Evolutionary conservation across 2,329 filamentous ascomycete genomes (phyloP), one percentile per base, ranked within the genome.

Genomic region (Akanthomyces dipterigenus): DNA sequence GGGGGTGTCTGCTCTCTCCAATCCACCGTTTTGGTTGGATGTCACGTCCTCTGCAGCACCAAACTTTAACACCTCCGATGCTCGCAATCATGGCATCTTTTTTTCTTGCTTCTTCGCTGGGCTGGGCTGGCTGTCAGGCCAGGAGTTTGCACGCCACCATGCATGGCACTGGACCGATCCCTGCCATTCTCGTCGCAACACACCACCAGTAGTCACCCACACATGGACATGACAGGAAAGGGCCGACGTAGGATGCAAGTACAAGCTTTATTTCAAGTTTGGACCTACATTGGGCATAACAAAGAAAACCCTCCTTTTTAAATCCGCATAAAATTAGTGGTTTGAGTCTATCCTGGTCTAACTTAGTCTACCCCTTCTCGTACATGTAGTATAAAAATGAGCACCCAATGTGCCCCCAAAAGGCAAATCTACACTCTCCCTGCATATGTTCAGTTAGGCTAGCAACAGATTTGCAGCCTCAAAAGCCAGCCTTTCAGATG

Each of bases 291-390:
- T 38, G 34, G 5, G 8, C n/a, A n/a, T 31, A 31, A 5, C 31
- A 31, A 31, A 31, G 12, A 51, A 36, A 9, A 22, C 36, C 14
- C 3, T 34, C 18, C 40, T 16, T 49, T 49, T 4, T 28, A 5
- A 54, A 54, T 40, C 24, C 26, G 31, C 31, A 49, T 6, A n/a
- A 48, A 49, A 31, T 16, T 46, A 46, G 48, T 60, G 57, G 49
- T 28, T 49, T 45, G 5, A 53, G 57, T 60, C 57, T 60, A 60
- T 60, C 57, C 57, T 51, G 28, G 57, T 60, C 57, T 60, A 59
- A 20, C 48, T 51, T 22, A 43, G n/a, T 59, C 56, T 14, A 28
- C 26, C 57, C 48, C 24, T 42, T 38, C 38, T 45, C 5, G 18
- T 51, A 60, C 49, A 60, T 34, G 28, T 54, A 53, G 2, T 60